Base-by-base conservation (phyloP, 2,329 filamentous ascomycete species). In the Cladophialophora chaetospira region DNA sequence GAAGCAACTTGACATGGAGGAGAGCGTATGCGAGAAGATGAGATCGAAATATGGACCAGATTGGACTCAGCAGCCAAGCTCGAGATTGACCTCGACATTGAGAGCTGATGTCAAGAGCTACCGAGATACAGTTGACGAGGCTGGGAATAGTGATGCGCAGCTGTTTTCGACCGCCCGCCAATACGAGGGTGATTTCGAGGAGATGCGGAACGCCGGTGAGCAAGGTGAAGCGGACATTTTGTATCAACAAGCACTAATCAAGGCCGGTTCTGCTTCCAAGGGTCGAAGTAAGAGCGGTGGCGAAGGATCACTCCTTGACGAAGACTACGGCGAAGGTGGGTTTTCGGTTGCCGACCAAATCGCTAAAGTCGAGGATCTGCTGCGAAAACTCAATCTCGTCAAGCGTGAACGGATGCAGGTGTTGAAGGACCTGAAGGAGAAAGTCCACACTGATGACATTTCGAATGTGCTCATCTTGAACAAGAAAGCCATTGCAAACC, bases 11-110 rank as follows among this genome's bases (percentile, higher is more conserved):
- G 94, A 99, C 65, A 91, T 94, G 85, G 94, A 99, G 72, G 95
- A 97, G 75, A 95, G 90, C 54, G 90, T 97, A 0, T 99, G 94
- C 71, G 94, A 99, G 72, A 99, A 97, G 79, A 99, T 99, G 94
- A 85, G 94, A 44, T 95, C 91, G 10, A 99, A 99, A 71, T 97
- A 97, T 70, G 92, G 93, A 53, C 82, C 81, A 25, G 93, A 97
- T 53, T 99, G 94, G 94, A 96, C 91, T 15, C 94, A 99, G 68
- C 94, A 99, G 68, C 94, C 94, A 9, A 97, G 93, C 70, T 90
- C 89, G 28, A 82, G 90, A 55, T 81, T 99, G 36, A 99, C 93
- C 1, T 86, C 89, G 3, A 97, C 93, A 0, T 76, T 99, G 47
- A 84, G 92, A 53, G 87, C 85, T 57, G 94, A 99, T 69, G 88